Evolutionary conservation across 1,284 basidiomycete genomes (phyloP), one percentile per base, ranked within the genome.

Genomic region (Malassezia brasiliensis): DNA sequence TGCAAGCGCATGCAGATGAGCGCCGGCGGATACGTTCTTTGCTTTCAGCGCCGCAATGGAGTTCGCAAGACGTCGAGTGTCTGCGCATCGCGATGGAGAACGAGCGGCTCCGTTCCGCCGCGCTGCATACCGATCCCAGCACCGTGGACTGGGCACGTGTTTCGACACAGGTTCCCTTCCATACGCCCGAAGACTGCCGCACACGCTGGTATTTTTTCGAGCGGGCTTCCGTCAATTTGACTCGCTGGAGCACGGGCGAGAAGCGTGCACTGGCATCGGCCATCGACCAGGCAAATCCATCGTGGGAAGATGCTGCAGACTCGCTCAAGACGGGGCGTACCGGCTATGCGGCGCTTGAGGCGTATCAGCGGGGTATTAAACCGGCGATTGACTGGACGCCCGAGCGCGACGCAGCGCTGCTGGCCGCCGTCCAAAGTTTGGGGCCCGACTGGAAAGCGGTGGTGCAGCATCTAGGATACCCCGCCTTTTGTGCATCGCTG

Each of bases 401-500:
- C 1, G 50, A 52, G 40, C 46, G 25, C 9, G 55, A 57, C 32
- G 39, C 34, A 5, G 50, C 46, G 8, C 31, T 57, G 9, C 39
- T 57, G 7, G 30, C 44, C 30, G 46, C 55, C 8, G 55, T 41
- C 9, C 44, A 35, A 5, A 37, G 28, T 8, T 12, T 44, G 5
- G 55, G 55, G 3, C 55, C 55, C 2, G 55, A 57, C 19, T 57
- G 55, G 55, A 57, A 47, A 32, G 34, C 44, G 11, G 50, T 57
- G 9, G 55, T 45, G 5, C 15, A 30, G 22, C 42, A 36, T 3
- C 37, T 57, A 3, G 50, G 50, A 3, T 37, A 40, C 8, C 55
- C 50, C 2, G 28, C 20, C 9, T 31, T 17, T 9, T 48, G 50
- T 31, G 55, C 55, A 2, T 36, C 38, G 6, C 5, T 48, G 35